Conservation (phyloP, 352 stramenopile genomes). For the Thraustochytrium sp. region DNA sequence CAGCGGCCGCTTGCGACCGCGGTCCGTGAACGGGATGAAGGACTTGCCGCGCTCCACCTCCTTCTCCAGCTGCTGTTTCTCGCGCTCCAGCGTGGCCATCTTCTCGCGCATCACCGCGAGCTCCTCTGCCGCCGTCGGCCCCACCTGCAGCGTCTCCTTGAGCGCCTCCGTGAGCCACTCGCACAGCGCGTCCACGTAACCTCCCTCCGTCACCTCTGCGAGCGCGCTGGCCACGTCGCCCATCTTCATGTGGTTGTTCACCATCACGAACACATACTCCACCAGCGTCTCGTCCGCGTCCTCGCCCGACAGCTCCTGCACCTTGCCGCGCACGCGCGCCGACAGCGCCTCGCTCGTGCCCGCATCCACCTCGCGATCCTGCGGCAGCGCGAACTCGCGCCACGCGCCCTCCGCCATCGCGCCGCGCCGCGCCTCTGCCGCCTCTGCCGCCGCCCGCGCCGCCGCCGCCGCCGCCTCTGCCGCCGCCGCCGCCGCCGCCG, state of each 20-base stretch:
- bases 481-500: too few relatives aligned
- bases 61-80: constrained; percentile 2
- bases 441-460: too few relatives aligned
- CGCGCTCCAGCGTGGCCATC: background rate
- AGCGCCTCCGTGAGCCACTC: constrained; percentile 22
- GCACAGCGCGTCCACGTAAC: constrained; percentile 20
- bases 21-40: background rate
- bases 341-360: background rate
- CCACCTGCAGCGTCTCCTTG: background rate
- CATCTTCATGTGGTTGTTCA: constrained; percentile 9
- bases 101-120: background rate
- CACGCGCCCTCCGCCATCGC: background rate
- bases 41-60: background rate
- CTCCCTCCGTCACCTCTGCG: background rate
- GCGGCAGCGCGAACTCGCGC: constrained; percentile 20
- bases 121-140: background rate
- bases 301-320: constrained; percentile 21
- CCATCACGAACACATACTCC: constrained; percentile 27
- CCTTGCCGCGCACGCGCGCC: background rate
- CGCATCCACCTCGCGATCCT: background rate
- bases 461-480: too few relatives aligned
- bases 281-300: constrained; percentile 14
- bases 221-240: background rate
- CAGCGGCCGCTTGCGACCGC: background rate
- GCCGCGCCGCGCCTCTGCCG: too few relatives aligned